These are phyloP conservation scores for Cladosporium sp. DNA, from an alignment of 2,329 filamentous ascomycete genomes.

Conservation along the genomic window DNA sequence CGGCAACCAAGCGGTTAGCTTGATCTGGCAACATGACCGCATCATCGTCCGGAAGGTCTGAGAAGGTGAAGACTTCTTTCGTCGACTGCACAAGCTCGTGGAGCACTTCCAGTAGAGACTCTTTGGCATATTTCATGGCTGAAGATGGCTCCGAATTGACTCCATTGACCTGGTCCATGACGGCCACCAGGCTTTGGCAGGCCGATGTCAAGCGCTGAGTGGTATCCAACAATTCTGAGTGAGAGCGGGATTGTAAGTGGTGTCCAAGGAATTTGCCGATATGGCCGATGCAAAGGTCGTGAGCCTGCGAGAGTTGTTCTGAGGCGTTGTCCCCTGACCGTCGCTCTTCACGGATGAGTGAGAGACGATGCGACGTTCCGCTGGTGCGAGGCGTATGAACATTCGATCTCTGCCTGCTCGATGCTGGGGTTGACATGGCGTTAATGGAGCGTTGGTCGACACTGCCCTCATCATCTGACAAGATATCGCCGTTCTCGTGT, in stretches of 20 bases:
- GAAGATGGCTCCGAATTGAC: constrained; percentile 65
- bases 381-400: constrained; percentile 5
- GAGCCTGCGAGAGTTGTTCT: constrained; percentile 68
- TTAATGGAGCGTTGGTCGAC: neutral
- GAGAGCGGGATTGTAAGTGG: constrained; percentile 86
- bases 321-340: constrained; percentile 65
- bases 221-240: constrained; percentile 71
- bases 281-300: constrained; percentile 84
- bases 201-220: constrained; percentile 79
- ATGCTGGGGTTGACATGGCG: neutral
- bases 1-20: constrained; percentile 22
- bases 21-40: constrained; percentile 66
- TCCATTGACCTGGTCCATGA: constrained; percentile 75
- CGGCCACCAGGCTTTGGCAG: constrained; percentile 68
- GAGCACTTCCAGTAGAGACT: constrained; percentile 72
- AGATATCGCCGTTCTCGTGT: neutral
- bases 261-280: constrained; percentile 91
- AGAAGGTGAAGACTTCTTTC: constrained; percentile 66
- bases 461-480: neutral
- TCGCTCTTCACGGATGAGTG: constrained; percentile 20
- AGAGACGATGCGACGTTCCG: constrained; percentile 23
- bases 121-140: constrained; percentile 61
- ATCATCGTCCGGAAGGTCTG: constrained; percentile 62
- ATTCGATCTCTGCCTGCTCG: neutral
- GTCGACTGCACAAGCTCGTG: constrained; percentile 75